These are phyloP conservation scores for Linnemannia schmuckeri DNA, from an alignment of 192 early-diverging fungal species.

Conservation along the genomic window DNA sequence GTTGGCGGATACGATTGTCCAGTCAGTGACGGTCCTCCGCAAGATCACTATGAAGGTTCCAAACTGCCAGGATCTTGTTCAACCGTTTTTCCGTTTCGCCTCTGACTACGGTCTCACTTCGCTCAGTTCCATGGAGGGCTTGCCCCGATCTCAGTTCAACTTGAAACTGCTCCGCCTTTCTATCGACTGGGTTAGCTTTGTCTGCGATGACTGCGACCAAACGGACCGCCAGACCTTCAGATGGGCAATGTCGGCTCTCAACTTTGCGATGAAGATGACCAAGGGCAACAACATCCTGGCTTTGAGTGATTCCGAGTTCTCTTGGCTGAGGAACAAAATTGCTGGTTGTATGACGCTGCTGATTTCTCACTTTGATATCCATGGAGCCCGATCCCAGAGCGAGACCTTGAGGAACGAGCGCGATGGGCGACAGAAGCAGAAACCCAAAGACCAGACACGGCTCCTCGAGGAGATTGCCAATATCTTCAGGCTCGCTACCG, in stretches of 20 bases:
- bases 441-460: constrained; percentile 30
- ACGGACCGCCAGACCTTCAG: constrained; percentile 85
- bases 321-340: constrained; percentile 76
- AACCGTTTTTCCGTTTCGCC: constrained; percentile 80
- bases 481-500: constrained; percentile 49
- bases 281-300: constrained; percentile 78
- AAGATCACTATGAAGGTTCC: constrained; percentile 57
- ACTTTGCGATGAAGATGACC: constrained; percentile 85
- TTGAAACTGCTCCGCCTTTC: constrained; percentile 77
- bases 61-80: constrained; percentile 73
- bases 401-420: constrained; percentile 51
- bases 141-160: constrained; percentile 70
- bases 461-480: constrained; percentile 39
- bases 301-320: constrained; percentile 79
- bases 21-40: constrained; percentile 68
- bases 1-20: constrained; percentile 66
- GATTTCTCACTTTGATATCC: constrained; percentile 87
- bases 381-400: constrained; percentile 68
- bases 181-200: constrained; percentile 92
- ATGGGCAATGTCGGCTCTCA: constrained; percentile 87
- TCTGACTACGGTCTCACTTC: constrained; percentile 75
- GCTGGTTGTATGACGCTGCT: constrained; percentile 84
- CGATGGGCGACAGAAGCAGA: constrained; percentile 41
- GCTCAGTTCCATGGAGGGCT: constrained; percentile 53
- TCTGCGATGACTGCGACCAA: constrained; percentile 84